Conservation (phyloP, 306 rosid genomes). For the Prunus kanzakura region DNA sequence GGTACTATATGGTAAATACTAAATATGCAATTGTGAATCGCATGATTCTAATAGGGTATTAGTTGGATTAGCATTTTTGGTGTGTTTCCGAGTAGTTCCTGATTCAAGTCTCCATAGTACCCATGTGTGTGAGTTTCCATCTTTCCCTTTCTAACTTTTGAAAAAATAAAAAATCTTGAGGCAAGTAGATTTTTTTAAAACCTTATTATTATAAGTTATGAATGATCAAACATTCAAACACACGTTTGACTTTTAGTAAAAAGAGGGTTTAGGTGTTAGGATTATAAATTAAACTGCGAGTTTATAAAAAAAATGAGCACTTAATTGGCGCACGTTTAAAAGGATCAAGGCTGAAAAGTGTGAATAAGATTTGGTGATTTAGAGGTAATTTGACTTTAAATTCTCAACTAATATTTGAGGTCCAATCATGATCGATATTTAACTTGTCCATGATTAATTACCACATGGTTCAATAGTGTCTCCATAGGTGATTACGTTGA, state of each 20-base stretch:
- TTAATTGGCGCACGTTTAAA: neutral
- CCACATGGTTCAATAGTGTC: neutral
- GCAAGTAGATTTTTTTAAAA: too few species aligned
- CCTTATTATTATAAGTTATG: too few species aligned
- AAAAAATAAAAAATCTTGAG: too few species aligned
- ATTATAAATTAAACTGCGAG: neutral
- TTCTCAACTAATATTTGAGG: neutral
- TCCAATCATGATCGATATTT: neutral
- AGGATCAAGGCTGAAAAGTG: too few species aligned
- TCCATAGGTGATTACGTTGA: neutral
- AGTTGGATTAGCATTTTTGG: too few species aligned
- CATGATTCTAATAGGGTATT: too few species aligned
- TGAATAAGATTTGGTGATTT: neutral
- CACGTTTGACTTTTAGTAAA: neutral
- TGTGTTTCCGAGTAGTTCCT: fast-evolving
- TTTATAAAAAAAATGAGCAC: neutral
- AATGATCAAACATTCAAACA: too few species aligned
- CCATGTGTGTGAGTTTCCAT: too few species aligned
- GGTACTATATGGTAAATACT: too few species aligned
- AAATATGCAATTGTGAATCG: too few species aligned
- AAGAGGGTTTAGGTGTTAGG: neutral
- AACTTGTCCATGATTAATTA: neutral
- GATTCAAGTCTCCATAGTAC: too few species aligned
- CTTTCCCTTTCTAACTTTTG: too few species aligned
- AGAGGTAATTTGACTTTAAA: neutral